Evolutionary conservation across 495 filamentous ascomycete species (phyloP).

Genomic region (Bryoglossum gracile): DNA sequence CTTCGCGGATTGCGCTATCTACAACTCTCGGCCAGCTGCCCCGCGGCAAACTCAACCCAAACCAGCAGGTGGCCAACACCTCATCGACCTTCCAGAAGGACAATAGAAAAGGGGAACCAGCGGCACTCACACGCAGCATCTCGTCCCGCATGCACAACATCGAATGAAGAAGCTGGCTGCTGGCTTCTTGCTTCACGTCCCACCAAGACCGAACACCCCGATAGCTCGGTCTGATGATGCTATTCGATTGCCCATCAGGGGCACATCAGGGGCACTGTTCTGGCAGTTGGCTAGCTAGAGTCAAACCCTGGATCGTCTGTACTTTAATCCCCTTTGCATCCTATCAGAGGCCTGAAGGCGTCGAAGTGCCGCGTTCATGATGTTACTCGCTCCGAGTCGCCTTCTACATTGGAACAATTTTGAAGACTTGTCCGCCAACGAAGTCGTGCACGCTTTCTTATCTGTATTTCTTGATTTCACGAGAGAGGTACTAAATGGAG

Average conservation of each 20-base stretch:
- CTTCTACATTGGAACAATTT: conserved; percentile 12
- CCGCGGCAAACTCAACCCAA: too few species aligned
- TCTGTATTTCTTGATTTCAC: background rate
- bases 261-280: too few species aligned
- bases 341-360: conserved; percentile 12
- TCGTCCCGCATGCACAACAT: background rate
- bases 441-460: conserved; percentile 12
- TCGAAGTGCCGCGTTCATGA: background rate
- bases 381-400: conserved; percentile 9
- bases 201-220: too few species aligned
- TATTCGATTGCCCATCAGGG: conserved; percentile 16
- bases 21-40: too few species aligned
- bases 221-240: background rate
- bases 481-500: background rate
- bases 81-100: background rate
- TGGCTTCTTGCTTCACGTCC: background rate
- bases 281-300: background rate
- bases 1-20: too few species aligned
- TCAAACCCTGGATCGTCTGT: background rate
- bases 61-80: background rate
- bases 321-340: conserved; percentile 5
- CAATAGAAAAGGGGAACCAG: background rate
- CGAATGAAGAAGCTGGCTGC: conserved; percentile 6
- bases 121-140: background rate
- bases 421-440: conserved; percentile 9